These are phyloP conservation scores for Cutaneotrichosporon mucoides DNA, from an alignment of 1,284 basidiomycete genomes.

Conservation along the genomic window DNA sequence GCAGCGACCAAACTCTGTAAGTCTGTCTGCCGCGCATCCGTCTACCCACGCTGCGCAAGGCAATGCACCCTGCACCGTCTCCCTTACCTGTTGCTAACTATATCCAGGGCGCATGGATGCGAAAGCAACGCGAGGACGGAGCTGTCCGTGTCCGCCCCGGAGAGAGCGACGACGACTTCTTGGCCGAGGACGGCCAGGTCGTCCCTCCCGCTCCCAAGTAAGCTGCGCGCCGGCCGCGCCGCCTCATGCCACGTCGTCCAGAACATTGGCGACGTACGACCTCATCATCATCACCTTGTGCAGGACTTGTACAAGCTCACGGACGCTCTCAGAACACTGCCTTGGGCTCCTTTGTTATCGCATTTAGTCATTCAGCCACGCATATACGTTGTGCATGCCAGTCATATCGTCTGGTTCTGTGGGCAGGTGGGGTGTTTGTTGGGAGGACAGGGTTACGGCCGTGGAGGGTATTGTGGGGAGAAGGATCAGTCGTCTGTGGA, in stretches of 20 bases:
- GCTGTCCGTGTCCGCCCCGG: conserved; percentile 10
- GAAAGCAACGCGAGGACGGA: conserved; percentile 39
- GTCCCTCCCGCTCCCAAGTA: not conserved
- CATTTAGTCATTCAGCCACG: not conserved
- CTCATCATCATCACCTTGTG: not conserved
- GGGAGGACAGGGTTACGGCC: no score
- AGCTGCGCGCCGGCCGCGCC: not conserved
- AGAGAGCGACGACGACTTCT: not conserved
- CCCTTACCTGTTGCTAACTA: not conserved
- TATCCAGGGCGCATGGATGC: conserved; percentile 46
- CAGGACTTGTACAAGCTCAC: not conserved
- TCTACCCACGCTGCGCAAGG: not conserved
- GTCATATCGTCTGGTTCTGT: not conserved
- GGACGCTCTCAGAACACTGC: not conserved
- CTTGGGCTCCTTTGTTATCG: not conserved
- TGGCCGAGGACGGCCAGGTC: not conserved
- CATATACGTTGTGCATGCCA: not conserved
- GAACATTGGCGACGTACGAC: not conserved
- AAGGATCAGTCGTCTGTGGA: no score
- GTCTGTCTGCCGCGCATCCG: conserved; percentile 8
- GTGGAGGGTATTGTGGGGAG: no score
- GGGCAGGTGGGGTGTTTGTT: no score
- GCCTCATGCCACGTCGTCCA: not conserved
- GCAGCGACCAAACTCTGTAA: conserved; percentile 47
- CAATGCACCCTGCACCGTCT: no score